These are phyloP conservation scores for Vaccinium corymbosum DNA, from an alignment of 148 eudicot species.

Conservation along the genomic window DNA sequence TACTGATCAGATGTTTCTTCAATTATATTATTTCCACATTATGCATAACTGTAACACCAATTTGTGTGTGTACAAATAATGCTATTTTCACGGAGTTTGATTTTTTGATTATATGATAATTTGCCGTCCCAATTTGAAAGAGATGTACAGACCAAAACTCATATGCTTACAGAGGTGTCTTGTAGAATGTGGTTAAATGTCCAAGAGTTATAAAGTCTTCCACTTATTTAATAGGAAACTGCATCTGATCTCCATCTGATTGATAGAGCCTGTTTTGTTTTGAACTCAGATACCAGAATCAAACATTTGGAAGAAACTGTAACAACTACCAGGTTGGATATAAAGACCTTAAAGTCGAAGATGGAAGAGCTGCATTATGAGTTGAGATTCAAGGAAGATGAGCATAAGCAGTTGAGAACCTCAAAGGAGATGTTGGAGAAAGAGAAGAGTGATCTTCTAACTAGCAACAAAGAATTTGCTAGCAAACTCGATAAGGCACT, in stretches of 20 bases:
- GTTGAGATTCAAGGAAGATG: slow-evolving; percentile 57
- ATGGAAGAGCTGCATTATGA: slow-evolving; percentile 48
- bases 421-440: slow-evolving; percentile 50
- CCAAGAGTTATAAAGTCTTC: neutral
- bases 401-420: slow-evolving; percentile 40
- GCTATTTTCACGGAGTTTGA: neutral
- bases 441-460: slow-evolving; percentile 55
- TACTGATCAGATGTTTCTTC: neutral
- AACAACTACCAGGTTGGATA: slow-evolving; percentile 35
- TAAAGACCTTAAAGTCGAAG: slow-evolving; percentile 47
- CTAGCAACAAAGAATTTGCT: slow-evolving; percentile 43
- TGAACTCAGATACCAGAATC: slow-evolving; percentile 55
- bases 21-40: neutral
- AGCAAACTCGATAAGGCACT: slow-evolving; percentile 48
- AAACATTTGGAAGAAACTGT: slow-evolving; percentile 63
- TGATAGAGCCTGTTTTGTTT: slow-evolving; percentile 15
- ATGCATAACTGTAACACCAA: neutral
- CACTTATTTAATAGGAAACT: neutral
- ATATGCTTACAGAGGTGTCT: slow-evolving; percentile 9
- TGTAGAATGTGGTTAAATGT: neutral
- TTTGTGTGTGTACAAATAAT: neutral
- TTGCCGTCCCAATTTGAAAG: neutral
- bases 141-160: neutral
- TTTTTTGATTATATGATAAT: neutral
- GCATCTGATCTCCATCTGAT: slow-evolving; percentile 3